Evolutionary conservation across 176 grass and related monocot species (phyloP), one percentile per base, ranked within the genome.

Genomic region (Zoysia japonica): DNA sequence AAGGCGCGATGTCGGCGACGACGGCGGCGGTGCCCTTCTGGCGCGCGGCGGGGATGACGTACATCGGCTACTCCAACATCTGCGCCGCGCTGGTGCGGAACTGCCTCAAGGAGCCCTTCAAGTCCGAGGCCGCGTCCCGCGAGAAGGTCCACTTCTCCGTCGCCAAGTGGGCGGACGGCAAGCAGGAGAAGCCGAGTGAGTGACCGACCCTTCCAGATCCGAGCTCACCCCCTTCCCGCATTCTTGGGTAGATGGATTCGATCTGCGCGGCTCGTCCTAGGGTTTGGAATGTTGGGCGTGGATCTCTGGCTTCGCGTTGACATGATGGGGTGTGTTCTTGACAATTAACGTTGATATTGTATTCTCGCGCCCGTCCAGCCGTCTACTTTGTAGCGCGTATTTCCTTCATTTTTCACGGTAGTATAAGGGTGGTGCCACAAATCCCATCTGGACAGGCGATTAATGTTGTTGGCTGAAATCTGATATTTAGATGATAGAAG

Each of bases 71-170:
- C 92, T 99, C 92, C 86, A 99, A 95, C 90, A 87, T 95, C 96
- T 99, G 96, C 81, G 88, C 92, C 40, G 93, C 92, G 3, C 81
- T 99, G 61, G 86, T 99, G 81, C 86, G 96, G 7, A 77, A 56
- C 79, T 99, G 90, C 88, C 92, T 95, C 88, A 99, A 95, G 92
- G 92, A 95, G 76, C 90, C 96, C 44, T 80, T 81, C 88, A 90
- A 88, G 86, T 77, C 92, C 70, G 78, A 94, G 66, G 86, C 86
- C 56, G 61, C 79, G 19, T 80, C 85, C 70, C 92, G 90, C 71
- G 90, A 97, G 88, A 97, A 98, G 90, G 96, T 98, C 80, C 92
- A 98, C 84, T 98, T 98, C 92, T 83, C 87, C 92, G 15, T 98
- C 86, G 57, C 92, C 78, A 95, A 93, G 75, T 95, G 96, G 92